Evolutionary conservation across 1,284 basidiomycete species (phyloP), one percentile per base, ranked within the genome.

Genomic region (Microbotryum lychnidis-dioicae): DNA sequence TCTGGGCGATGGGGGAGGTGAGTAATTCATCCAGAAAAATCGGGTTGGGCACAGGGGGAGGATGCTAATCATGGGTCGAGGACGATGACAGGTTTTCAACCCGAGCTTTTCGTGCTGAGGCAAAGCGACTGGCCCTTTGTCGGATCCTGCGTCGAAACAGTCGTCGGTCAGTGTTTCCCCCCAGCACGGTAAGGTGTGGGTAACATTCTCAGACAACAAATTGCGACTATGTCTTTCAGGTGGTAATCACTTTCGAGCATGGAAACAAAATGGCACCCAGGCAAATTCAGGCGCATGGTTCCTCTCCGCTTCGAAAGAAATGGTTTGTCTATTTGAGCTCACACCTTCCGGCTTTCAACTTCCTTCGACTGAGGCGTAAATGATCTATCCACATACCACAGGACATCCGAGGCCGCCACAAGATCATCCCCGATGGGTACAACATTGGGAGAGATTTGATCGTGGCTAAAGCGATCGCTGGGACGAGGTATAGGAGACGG

Each of bases 221-320:
- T 42, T 18, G 37, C 37, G 12, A 31, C 37, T 18, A 1, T 18
- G 70, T 14, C 56, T 73, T 20, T 70, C 69, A 58, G 75, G 75
- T 14, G 75, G 75, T 1, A 73, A 75, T 50, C 75, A 76, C 47
- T 76, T 75, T 54, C 60, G 75, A 10, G 69, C 66, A 1, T 76
- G 74, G 74, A 73, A 73, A 60, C 75, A 76, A 68, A 76, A 76
- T 50, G 75, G 75, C 6, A 72, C 72, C 4, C 54, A 63, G 42
- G 73, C 74, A 1, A 62, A 75, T 25, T 73, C 73, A 2, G 73
- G 73, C 8, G 72, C 75, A 1, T 76, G 75, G 75, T 76, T 76
- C 66, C 62, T 76, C 7, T 73, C 72, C 51, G 73, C 73, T 0
- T 71, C 68, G 10, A 74, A 73, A 47, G 75, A 76, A 56, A 71